Percentiles rank a stretch among this genome's conserved stretches.
phyloP scores from a whole-genome alignment of 768 basidiomycete genomes.

The Psilocybe cyanescens region DNA sequence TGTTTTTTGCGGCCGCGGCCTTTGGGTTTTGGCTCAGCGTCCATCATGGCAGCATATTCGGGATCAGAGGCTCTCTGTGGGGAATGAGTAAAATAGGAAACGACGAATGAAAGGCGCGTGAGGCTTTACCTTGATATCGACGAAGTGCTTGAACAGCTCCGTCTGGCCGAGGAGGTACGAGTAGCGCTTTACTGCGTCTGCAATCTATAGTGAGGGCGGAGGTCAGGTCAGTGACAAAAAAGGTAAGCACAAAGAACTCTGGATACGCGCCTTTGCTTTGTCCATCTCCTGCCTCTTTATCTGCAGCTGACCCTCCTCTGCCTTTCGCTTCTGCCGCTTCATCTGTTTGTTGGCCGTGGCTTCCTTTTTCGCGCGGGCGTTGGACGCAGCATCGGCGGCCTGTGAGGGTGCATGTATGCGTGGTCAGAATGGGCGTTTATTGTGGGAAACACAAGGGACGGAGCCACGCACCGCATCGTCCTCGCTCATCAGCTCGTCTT shows the following conservation, averaged over 20 bases:
- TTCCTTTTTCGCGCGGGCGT: constrained; percentile 35
- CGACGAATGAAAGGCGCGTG: constrained; percentile 11
- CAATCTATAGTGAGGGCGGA: constrained; percentile 51
- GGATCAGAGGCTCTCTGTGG: constrained; percentile 85
- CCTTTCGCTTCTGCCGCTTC: constrained; percentile 59
- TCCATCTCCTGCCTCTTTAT: constrained; percentile 83
- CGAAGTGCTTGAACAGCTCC: constrained; percentile 97
- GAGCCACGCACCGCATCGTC: constrained; percentile 33
- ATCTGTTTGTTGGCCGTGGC: constrained; percentile 35
- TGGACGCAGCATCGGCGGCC: constrained; percentile 18
- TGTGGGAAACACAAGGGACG: not conserved
- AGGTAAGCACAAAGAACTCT: not conserved
- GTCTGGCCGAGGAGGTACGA: constrained; percentile 98
- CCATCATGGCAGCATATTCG: constrained; percentile 88
- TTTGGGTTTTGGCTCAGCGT: constrained; percentile 84
- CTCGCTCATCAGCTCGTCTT: constrained; percentile 67
- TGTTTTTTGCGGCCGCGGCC: constrained; percentile 87
- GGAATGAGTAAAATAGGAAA: constrained; percentile 1
- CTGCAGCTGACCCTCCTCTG: constrained; percentile 69
- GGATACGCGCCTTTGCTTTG: constrained; percentile 73
- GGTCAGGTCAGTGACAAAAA: constrained; percentile 8
- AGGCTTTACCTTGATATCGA: constrained; percentile 82
- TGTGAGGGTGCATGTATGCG: not conserved
- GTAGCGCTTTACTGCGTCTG: constrained; percentile 95
- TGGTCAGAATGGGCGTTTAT: not conserved